Evolutionary conservation across 169 alveolate species (phyloP).

Genomic region (Eimeria maxima): DNA sequence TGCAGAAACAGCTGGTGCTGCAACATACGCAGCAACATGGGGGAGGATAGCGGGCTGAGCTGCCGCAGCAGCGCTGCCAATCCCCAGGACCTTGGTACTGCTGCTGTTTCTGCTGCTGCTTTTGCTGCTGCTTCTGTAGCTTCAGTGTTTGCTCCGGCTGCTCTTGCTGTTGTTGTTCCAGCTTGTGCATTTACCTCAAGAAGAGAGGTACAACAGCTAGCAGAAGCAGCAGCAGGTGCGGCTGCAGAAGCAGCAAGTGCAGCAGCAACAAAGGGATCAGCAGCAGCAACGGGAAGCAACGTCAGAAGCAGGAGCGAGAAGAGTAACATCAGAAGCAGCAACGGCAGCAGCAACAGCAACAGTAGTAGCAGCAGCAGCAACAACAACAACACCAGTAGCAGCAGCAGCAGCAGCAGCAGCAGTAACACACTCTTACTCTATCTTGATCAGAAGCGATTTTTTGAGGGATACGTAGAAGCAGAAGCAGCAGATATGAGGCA

Average conservation of each 20-base stretch:
- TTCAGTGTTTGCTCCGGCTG: neutral
- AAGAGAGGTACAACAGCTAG: neutral
- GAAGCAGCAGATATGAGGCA: neutral
- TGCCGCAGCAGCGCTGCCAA: too few species aligned
- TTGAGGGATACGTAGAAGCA: neutral
- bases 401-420: neutral
- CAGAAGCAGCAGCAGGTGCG: neutral
- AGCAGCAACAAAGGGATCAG: neutral
- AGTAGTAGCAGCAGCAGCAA: conserved; percentile 2
- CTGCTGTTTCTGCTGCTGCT: neutral
- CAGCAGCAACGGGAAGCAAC: neutral
- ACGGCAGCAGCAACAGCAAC: neutral
- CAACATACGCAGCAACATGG: neutral
- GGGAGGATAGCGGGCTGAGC: neutral
- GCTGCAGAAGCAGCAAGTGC: conserved; percentile 8
- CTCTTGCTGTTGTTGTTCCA: neutral
- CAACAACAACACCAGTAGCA: neutral
- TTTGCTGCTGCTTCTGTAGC: neutral
- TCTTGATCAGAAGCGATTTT: neutral
- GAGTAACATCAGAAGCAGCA: too few species aligned
- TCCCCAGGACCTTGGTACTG: neutral
- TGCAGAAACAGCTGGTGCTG: neutral
- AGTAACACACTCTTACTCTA: neutral
- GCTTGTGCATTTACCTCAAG: neutral
- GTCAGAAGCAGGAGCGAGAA: too few species aligned